These are phyloP conservation scores for Backusella psychrophila DNA, from an alignment of 192 early-diverging fungal genomes.

Conservation along the genomic window DNA sequence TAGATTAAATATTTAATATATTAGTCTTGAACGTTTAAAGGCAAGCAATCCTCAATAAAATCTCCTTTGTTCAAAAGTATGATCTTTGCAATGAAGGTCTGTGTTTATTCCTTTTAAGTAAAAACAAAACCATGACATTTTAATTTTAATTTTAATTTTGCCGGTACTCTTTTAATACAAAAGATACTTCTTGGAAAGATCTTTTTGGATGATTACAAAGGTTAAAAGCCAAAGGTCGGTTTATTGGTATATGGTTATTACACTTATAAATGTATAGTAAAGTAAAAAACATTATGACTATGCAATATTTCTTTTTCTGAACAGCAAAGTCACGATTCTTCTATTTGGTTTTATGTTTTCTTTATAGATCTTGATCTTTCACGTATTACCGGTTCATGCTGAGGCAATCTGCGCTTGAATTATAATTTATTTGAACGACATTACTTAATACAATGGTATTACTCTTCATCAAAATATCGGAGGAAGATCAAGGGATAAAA, in stretches of 20 bases:
- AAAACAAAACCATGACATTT: no score
- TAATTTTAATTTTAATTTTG: no score
- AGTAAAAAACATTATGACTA: no score
- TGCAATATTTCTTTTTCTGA: neutral
- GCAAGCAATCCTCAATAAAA: no score
- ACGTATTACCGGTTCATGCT: neutral
- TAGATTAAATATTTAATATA: neutral
- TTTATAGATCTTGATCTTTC: neutral
- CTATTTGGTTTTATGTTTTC: neutral
- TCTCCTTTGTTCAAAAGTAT: no score
- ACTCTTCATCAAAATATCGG: neutral
- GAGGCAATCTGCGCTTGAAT: neutral
- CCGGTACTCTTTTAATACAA: neutral
- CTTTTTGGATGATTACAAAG: no score
- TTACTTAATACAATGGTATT: neutral
- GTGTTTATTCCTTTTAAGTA: no score
- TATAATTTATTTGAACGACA: neutral
- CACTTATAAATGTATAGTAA: no score
- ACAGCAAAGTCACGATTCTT: neutral
- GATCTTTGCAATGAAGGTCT: no score
- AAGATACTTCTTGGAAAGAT: neutral
- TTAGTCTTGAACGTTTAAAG: no score
- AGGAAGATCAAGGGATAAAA: neutral
- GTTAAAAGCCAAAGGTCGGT: no score
- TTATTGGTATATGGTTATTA: no score